These are phyloP conservation scores for Daphne laureola DNA, from an alignment of 441 rosid genomes.

Conservation along the genomic window DNA sequence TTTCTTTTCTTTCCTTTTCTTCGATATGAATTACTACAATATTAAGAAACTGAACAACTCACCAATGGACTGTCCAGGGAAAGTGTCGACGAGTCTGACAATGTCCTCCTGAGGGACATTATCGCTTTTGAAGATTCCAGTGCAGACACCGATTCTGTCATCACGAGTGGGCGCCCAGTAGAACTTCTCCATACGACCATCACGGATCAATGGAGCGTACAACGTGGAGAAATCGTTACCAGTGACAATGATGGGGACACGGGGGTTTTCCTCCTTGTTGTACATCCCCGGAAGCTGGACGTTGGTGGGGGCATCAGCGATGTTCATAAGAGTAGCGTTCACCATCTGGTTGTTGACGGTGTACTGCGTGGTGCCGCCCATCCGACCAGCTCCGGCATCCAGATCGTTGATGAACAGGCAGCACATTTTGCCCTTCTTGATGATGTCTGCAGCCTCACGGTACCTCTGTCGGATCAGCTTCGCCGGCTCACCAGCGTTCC, in stretches of 20 bases:
- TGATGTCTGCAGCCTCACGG: constrained; percentile 88
- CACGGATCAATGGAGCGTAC: constrained; percentile 84
- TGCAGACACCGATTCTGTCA: constrained; percentile 82
- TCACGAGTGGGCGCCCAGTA: constrained; percentile 95
- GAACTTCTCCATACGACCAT: constrained; percentile 90
- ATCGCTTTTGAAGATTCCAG: constrained; percentile 64
- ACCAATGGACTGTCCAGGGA: constrained; percentile 96
- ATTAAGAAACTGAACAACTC: not conserved
- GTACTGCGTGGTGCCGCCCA: constrained; percentile 93
- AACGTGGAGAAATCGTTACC: constrained; percentile 91
- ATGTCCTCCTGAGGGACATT: constrained; percentile 38
- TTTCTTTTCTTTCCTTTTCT: no score
- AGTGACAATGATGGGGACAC: constrained; percentile 74
- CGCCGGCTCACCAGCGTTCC: constrained; percentile 90
- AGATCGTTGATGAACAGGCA: constrained; percentile 89
- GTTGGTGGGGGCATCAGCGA: constrained; percentile 78
- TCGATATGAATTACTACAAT: not conserved
- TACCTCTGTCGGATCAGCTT: constrained; percentile 88
- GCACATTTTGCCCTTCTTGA: constrained; percentile 91
- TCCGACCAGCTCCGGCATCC: constrained; percentile 85
- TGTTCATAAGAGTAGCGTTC: constrained; percentile 95
- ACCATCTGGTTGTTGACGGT: constrained; percentile 97
- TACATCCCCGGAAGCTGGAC: constrained; percentile 94
- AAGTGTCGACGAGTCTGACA: constrained; percentile 63
- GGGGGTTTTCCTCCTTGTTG: constrained; percentile 80